Evolutionary conservation across 2,329 filamentous ascomycete genomes (phyloP), one percentile per base, ranked within the genome.

Genomic region (Diplodia seriata): DNA sequence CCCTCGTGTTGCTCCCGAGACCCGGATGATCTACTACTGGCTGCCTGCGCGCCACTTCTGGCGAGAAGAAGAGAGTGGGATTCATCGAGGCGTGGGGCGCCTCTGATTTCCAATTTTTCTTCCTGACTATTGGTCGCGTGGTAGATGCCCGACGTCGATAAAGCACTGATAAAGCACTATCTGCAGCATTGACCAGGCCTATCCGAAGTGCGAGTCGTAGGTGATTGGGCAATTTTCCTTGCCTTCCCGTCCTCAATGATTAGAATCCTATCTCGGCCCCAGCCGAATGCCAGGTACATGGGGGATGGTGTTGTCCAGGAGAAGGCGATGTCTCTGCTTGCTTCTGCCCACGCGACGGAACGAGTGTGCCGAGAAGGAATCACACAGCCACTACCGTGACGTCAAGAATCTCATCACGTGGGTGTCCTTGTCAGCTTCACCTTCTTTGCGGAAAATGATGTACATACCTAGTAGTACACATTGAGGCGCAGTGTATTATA

Each of bases 331-430:
- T 26, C 23, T 33, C 8, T 8, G 11, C 2, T 36, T 11, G 33
- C 33, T 36, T 9, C 18, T 9, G 18, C 18, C 23, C 43, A 8
- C 18, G 20, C 6, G n/a, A 3, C 43, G 43, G 43, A 47, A 47
- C 18, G 43, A 9, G 6, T 47, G 9, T 20, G 5, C 43, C 43
- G 43, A 47, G 9, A 47, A 47, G 43, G 18, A 47, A 9, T 47
- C 43, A 47, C 43, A 47, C 43, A 47, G 43, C 43, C 43, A 47
- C 43, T n/a, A 20, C 43, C 43, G 20, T 47, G 43, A 47, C 43
- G 43, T 47, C 43, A 47, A 47, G 20, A 20, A 20, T 18, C n/a
- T 12, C 18, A 11, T 47, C 43, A 47, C 43, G 18, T 20, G 18
- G 8, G 18, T n/a, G 9, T 8, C 18, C n/a, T 20, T 47, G 3